Conservation (phyloP, 1,284 basidiomycete species). For the Neolentinus lepideus region DNA sequence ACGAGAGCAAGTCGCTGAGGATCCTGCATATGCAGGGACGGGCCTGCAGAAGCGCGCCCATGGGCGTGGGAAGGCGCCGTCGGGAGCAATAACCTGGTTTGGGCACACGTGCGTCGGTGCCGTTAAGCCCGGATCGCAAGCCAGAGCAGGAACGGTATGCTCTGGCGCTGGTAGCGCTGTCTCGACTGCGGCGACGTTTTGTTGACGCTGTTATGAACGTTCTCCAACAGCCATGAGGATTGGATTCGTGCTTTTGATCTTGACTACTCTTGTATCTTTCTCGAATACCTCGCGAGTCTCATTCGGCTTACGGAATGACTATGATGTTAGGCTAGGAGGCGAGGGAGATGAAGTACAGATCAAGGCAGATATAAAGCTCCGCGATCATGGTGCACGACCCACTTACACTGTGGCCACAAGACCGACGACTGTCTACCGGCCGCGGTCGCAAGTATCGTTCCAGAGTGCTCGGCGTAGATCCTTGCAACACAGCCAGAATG, state of each 20-base stretch:
- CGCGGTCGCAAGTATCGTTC: constrained; percentile 41
- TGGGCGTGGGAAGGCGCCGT: not conserved
- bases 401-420: constrained; percentile 35
- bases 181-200: not conserved
- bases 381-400: constrained; percentile 3
- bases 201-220: not conserved
- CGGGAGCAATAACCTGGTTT: not conserved
- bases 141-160: not conserved
- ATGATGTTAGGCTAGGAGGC: not conserved
- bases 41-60: not conserved
- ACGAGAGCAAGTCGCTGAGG: not conserved
- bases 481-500: constrained; percentile 37
- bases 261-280: not conserved
- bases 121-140: not conserved
- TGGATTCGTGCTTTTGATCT: not conserved
- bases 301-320: not conserved
- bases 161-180: not conserved
- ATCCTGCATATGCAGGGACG: not conserved
- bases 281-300: not conserved
- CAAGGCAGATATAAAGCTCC: not conserved
- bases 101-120: not conserved
- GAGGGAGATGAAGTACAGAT: not conserved
- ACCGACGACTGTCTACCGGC: constrained; percentile 55
- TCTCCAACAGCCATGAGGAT: not conserved
- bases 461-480: constrained; percentile 48